A percentile compares a stretch with the other conserved stretches of the same genome.
These are phyloP conservation scores for Beta vulgaris DNA, from an alignment of 148 eudicot genomes.

Conservation along the genomic window DNA sequence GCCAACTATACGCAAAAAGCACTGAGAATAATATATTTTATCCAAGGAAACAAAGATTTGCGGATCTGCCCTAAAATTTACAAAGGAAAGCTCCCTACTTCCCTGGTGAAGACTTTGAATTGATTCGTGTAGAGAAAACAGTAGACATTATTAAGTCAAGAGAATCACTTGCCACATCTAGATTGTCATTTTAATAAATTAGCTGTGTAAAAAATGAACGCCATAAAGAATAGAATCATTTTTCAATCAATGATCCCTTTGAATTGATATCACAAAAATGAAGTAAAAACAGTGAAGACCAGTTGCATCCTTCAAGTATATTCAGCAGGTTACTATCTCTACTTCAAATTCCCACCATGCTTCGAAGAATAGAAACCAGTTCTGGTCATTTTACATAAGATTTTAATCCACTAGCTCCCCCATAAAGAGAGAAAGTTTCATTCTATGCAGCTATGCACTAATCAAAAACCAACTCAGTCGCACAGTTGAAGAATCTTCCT, in stretches of 20 bases:
- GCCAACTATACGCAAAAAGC: no score
- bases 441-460: neutral
- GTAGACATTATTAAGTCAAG: neutral
- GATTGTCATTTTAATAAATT: neutral
- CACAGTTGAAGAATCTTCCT: slow-evolving; percentile 4
- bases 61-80: no score
- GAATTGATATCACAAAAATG: neutral
- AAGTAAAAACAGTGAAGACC: neutral
- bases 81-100: neutral
- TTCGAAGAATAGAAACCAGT: neutral
- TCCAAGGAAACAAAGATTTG: no score
- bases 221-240: no score
- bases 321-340: neutral
- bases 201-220: neutral
- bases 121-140: neutral
- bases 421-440: neutral
- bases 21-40: no score
- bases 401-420: neutral
- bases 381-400: neutral
- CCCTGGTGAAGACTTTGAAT: neutral
- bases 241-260: no score
- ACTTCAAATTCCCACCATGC: neutral
- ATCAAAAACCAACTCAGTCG: slow-evolving; percentile 9
- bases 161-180: neutral
- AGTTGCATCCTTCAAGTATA: neutral